Conservation (phyloP, 2,329 filamentous ascomycete genomes). For the Xylaria sp. region DNA sequence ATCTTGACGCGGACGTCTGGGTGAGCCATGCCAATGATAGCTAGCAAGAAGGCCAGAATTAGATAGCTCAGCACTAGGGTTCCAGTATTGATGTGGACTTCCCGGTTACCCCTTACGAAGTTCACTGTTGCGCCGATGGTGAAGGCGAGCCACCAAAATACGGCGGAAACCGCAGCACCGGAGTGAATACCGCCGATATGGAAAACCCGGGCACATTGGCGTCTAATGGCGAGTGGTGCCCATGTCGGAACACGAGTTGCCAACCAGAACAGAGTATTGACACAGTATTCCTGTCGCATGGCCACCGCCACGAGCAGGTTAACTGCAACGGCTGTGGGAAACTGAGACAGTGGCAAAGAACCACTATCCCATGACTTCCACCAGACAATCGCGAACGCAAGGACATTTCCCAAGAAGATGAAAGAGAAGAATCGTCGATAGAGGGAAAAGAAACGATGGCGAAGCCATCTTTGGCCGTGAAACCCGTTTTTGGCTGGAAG, state of each 20-base stretch:
- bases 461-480: conserved; percentile 40
- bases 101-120: conserved; percentile 29
- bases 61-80: conserved; percentile 31
- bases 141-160: conserved; percentile 53
- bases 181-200: conserved; percentile 59
- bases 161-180: conserved; percentile 50
- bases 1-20: conserved; percentile 29
- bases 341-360: conserved; percentile 29
- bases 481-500: conserved; percentile 48
- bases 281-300: conserved; percentile 58
- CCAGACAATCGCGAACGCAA: conserved; percentile 52
- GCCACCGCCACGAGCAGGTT: conserved; percentile 58
- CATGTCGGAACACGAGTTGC: conserved; percentile 52
- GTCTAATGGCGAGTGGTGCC: conserved; percentile 54
- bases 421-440: conserved; percentile 63
- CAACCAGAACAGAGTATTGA: conserved; percentile 56
- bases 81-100: conserved; percentile 25
- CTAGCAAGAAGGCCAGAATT: conserved; percentile 25
- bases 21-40: conserved; percentile 31
- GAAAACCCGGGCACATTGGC: conserved; percentile 56
- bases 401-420: conserved; percentile 56
- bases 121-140: conserved; percentile 42
- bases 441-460: conserved; percentile 51
- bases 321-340: conserved; percentile 51
- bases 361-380: conserved; percentile 32